phyloP scores from a whole-genome alignment of 805 yeast genomes.

The Yarrowia sp. region DNA sequence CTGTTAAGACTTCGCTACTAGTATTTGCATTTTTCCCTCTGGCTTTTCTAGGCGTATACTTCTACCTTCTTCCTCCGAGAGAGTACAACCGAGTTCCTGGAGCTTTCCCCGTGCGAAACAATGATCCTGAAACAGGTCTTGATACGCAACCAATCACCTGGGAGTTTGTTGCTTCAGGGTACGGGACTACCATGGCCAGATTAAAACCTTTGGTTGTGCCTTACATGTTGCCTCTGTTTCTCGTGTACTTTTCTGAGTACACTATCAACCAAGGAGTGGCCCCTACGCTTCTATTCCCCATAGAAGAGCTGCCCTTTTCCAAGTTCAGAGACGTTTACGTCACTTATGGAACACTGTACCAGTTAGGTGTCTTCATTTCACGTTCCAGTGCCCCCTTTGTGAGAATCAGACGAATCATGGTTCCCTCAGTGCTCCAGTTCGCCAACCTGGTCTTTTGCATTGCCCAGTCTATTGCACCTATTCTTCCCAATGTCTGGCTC shows the following conservation, averaged over 20 bases:
- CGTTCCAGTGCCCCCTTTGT: constrained; percentile 78
- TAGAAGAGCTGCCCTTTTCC: constrained; percentile 71
- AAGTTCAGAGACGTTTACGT: constrained; percentile 87
- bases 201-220: constrained; percentile 49
- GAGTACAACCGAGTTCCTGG: constrained; percentile 8
- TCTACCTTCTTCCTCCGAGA: constrained; percentile 47
- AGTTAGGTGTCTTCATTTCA: constrained; percentile 89
- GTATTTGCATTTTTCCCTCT: constrained; percentile 58
- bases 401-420: constrained; percentile 63
- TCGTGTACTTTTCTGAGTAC: constrained; percentile 88
- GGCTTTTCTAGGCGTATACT: constrained; percentile 46
- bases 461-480: constrained; percentile 66
- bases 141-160: neutral
- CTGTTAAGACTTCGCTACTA: constrained; percentile 62
- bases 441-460: constrained; percentile 66
- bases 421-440: constrained; percentile 70
- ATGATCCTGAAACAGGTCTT: constrained; percentile 18
- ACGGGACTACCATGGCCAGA: constrained; percentile 43
- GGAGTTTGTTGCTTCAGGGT: constrained; percentile 12
- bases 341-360: constrained; percentile 87
- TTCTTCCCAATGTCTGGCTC: constrained; percentile 66
- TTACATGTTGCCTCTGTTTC: constrained; percentile 80
- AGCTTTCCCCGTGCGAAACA: neutral
- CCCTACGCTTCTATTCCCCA: constrained; percentile 83
- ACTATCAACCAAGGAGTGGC: constrained; percentile 89